Evolutionary conservation across 768 basidiomycete genomes (phyloP).

Genomic region (Agaricus blazei): DNA sequence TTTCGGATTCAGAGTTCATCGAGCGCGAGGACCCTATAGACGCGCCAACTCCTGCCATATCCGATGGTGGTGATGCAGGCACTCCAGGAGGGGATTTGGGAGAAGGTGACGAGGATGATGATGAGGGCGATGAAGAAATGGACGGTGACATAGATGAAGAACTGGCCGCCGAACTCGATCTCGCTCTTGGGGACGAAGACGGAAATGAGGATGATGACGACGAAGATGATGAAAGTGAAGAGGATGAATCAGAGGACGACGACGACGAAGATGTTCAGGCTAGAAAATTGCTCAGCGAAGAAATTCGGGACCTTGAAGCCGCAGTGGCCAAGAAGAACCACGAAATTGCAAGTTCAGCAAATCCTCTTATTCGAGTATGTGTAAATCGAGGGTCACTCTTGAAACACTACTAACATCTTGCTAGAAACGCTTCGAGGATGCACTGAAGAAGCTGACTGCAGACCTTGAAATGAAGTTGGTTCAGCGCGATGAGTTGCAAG

Average conservation of each 20-base stretch:
- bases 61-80: constrained; percentile 58
- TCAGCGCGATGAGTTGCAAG: constrained; percentile 76
- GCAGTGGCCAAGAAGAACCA: constrained; percentile 82
- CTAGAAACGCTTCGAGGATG: constrained; percentile 91
- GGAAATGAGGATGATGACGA: constrained; percentile 62
- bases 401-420: background rate
- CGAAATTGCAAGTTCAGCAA: constrained; percentile 79
- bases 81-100: constrained; percentile 55
- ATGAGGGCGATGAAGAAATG: constrained; percentile 56
- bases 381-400: background rate
- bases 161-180: constrained; percentile 81
- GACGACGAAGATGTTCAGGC: constrained; percentile 79
- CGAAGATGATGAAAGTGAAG: constrained; percentile 66
- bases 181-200: constrained; percentile 70
- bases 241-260: constrained; percentile 76
- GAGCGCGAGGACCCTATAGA: constrained; percentile 64
- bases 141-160: constrained; percentile 86
- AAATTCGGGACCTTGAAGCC: constrained; percentile 83
- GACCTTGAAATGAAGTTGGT: constrained; percentile 83
- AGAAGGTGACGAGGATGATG: constrained; percentile 52
- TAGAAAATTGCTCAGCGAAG: constrained; percentile 78
- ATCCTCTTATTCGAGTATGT: constrained; percentile 79
- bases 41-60: constrained; percentile 67
- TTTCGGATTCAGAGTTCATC: constrained; percentile 85
- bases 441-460: constrained; percentile 78